phyloP scores from a whole-genome alignment of 2,329 filamentous ascomycete species.

The Pseudocercospora macadamiae region DNA sequence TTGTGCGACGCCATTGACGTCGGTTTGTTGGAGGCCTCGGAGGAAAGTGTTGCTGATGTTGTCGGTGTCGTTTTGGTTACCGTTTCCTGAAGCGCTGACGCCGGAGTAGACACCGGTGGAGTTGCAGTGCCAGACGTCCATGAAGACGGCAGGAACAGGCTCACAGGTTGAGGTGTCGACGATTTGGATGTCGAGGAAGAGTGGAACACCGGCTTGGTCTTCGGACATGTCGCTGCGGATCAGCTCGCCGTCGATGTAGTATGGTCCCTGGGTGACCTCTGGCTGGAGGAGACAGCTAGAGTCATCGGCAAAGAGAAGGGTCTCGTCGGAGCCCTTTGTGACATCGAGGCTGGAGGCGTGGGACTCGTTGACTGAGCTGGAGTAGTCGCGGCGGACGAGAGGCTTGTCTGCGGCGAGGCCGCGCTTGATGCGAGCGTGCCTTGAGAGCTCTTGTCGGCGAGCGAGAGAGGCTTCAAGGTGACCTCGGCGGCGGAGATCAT shows the following conservation, averaged over 20 bases:
- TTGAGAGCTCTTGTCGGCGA: constrained; percentile 28
- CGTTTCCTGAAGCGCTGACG: constrained; percentile 38
- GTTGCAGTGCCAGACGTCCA: constrained; percentile 49
- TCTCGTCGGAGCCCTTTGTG: constrained; percentile 28
- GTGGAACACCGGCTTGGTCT: constrained; percentile 44
- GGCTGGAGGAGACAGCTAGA: constrained; percentile 35
- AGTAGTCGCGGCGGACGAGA: constrained; percentile 30
- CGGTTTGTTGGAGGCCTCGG: constrained; percentile 47
- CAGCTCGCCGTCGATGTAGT: constrained; percentile 32
- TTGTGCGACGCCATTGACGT: constrained; percentile 45
- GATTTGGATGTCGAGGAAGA: constrained; percentile 50
- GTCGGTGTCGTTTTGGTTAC: constrained; percentile 32
- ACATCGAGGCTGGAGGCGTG: constrained; percentile 26
- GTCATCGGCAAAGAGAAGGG: constrained; percentile 29
- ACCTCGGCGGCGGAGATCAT: constrained; percentile 27
- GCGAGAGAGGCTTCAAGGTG: constrained; percentile 24
- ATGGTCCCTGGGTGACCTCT: constrained; percentile 35
- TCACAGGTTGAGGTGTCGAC: constrained; percentile 49
- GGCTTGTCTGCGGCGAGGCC: constrained; percentile 20
- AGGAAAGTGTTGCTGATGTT: constrained; percentile 44
- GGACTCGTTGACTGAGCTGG: constrained; percentile 28
- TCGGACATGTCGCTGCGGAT: constrained; percentile 49
- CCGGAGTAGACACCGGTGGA: constrained; percentile 52
- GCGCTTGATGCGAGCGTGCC: constrained; percentile 27
- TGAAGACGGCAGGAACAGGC: constrained; percentile 45